Percentiles rank a stretch among this genome's conserved stretches.
Evolutionary conservation across 768 basidiomycete species (phyloP).

Genomic region (Pulveroboletus sp.): DNA sequence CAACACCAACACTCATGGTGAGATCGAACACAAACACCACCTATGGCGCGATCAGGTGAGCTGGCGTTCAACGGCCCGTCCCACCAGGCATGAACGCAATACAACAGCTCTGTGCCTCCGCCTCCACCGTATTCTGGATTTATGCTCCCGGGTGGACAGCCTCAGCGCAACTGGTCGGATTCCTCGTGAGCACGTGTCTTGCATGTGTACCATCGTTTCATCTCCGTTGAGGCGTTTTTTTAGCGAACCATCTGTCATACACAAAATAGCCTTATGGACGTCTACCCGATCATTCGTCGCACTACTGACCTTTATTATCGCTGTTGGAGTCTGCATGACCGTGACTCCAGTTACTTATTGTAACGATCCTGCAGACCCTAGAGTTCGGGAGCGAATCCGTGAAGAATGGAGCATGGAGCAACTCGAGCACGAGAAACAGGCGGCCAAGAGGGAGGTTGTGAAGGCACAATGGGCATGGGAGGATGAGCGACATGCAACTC

Average conservation of each 20-base stretch:
- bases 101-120: background rate
- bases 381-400: slow-evolving; percentile 19
- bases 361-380: slow-evolving; percentile 17
- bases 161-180: background rate
- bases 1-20: background rate
- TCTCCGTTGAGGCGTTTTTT: background rate
- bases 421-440: slow-evolving; percentile 14
- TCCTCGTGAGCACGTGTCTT: background rate
- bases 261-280: background rate
- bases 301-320: background rate
- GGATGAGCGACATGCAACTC: slow-evolving; percentile 8
- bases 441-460: background rate
- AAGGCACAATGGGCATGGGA: slow-evolving; percentile 20
- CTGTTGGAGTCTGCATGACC: slow-evolving; percentile 1
- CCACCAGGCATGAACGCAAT: background rate
- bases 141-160: background rate
- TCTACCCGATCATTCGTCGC: background rate
- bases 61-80: too few relatives aligned
- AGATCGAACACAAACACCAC: background rate
- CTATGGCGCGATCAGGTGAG: slow-evolving; percentile 10
- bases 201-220: too few relatives aligned
- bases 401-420: slow-evolving; percentile 18
- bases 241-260: background rate
- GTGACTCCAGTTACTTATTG: slow-evolving; percentile 13
- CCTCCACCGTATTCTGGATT: slow-evolving; percentile 11